Evolutionary conservation across 768 basidiomycete genomes (phyloP), one percentile per base, ranked within the genome.

Genomic region (Lactarius akahatsu): DNA sequence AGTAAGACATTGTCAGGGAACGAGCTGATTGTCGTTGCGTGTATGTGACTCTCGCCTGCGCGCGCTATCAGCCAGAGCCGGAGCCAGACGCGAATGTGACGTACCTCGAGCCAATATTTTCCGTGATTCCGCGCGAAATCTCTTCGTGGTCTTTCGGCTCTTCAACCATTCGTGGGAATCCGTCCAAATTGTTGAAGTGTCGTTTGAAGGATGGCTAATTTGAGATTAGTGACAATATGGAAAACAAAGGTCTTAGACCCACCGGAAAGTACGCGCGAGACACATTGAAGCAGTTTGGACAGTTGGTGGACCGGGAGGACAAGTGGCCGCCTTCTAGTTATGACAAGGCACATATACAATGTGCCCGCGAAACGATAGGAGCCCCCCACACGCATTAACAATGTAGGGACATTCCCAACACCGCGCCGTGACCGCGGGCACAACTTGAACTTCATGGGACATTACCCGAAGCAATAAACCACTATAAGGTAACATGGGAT

Each of bases 1-100:
- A 70, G 36, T 5, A 62, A 34, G 32, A 66, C 55, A n/a, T 45
- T 47, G 34, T 56, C 56, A n/a, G 62, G 43, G 56, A 60, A 43
- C 23, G 20, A 57, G 32, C 61, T 38, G 57, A 62, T 34, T 59
- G 57, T 34, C 34, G 55, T n/a, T 7, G 28, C 10, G 45, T 50
- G 47, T 23, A 23, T 11, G 11, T 2, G 23, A 50, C 23, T 50
- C 10, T 50, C 11, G 23, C 11, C 47, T 50, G 11, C 2, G n/a
- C n/a, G 11, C 4, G 23, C 13, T 5, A 23, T 50, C 47, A 26
- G n/a, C n/a, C n/a, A n/a, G n/a, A n/a, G n/a, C n/a, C n/a, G n/a
- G n/a, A n/a, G n/a, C n/a, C n/a, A n/a, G 47, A 50, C 45, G n/a
- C 45, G n/a, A 50, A 11, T 1, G 47, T 11, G 23, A 23, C 47